Base-by-base conservation (phyloP, 306 rosid species). In the Betula pendula region DNA sequence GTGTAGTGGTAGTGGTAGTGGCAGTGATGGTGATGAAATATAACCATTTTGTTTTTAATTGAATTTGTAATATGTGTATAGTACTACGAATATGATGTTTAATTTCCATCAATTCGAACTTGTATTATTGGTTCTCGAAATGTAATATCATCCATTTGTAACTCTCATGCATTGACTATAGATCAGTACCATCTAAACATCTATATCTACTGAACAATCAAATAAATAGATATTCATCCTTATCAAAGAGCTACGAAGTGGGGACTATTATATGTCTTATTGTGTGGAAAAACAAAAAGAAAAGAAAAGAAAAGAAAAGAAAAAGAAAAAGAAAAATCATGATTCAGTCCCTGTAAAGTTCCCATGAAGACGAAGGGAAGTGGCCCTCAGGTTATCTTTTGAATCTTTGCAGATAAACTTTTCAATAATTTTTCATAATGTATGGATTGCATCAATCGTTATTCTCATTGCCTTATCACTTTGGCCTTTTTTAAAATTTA, bases 361-460 rank as follows among this genome's bases (percentile, higher is more conserved):
- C 85, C 81, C 85, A 87, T 77, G 86, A 77, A 82, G 65, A 69
- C 38, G 85, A 87, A 79, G 86, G 81, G 87, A 78, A 79, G 86
- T 82, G 87, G 78, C 88, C 79, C 79, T 76, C 73, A 75, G 83
- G 83, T 59, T 45, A 45, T 45, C 15, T 45, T 38, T 38, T 38
- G 42, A 38, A 5, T 5, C 42, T 63, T 12, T 43, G 52, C 19
- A 50, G 67, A 50, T 52, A 35, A 17, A 12, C 67, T 68, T 60
- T 66, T 16, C 56, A 67, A 65, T 38, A 38, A 38, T 38, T 38
- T 35, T 38, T 6, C 42, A 38, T 38, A 38, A 38, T 38, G 42
- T 74, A 24, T 22, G 72, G 59, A 56, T 78, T 80, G 70, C 82
- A 73, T 84, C 76, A 60, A 79, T 85, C 71, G 25, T 75, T 80